Conservation (phyloP, 345 rosid genomes). For the Cochlearia excelsa region DNA sequence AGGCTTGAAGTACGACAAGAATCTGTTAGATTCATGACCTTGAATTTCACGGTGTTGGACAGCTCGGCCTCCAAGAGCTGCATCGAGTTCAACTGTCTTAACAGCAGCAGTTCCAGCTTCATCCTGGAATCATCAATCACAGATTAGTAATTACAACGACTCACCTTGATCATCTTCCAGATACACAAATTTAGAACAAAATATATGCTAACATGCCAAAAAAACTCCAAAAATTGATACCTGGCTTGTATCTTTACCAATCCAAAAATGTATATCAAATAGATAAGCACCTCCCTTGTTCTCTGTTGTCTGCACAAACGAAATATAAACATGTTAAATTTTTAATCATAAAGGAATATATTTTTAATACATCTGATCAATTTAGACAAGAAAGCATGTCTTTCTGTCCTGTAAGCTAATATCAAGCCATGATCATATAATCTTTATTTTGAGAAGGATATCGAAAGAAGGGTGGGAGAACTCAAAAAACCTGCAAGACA, state of each 20-base stretch:
- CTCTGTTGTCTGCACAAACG: slow-evolving; percentile 60
- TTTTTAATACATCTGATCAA: slow-evolving; percentile 14
- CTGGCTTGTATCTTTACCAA: slow-evolving; percentile 97
- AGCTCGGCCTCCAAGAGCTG: slow-evolving; percentile 95
- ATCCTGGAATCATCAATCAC: slow-evolving; percentile 51
- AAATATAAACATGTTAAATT: slow-evolving; percentile 25
- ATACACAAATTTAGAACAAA: slow-evolving; percentile 6
- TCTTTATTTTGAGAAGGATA: slow-evolving; percentile 3
- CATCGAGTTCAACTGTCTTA: slow-evolving; percentile 95
- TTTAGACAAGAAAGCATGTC: slow-evolving; percentile 23
- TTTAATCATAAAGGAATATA: slow-evolving; percentile 8
- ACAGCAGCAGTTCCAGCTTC: slow-evolving; percentile 99
- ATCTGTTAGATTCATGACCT: slow-evolving; percentile 96
- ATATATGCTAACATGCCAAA: slow-evolving; percentile 7
- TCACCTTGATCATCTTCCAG: slow-evolving; percentile 11
- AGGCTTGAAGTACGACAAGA: slow-evolving; percentile 95
- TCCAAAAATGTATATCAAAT: slow-evolving; percentile 94
- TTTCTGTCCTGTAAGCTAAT: slow-evolving; percentile 13
- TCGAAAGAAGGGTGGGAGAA: not conserved
- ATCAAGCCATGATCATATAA: slow-evolving; percentile 9
- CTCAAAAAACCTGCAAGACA: slow-evolving; percentile 63
- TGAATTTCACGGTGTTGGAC: slow-evolving; percentile 97
- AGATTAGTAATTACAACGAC: slow-evolving; percentile 22
- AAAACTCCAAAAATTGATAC: slow-evolving; percentile 38
- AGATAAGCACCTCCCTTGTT: slow-evolving; percentile 82